Percentiles rank a stretch among this genome's conserved stretches.
phyloP scores from a whole-genome alignment of 192 early-diverging fungal genomes.

The Dimargaris cristalligena region DNA sequence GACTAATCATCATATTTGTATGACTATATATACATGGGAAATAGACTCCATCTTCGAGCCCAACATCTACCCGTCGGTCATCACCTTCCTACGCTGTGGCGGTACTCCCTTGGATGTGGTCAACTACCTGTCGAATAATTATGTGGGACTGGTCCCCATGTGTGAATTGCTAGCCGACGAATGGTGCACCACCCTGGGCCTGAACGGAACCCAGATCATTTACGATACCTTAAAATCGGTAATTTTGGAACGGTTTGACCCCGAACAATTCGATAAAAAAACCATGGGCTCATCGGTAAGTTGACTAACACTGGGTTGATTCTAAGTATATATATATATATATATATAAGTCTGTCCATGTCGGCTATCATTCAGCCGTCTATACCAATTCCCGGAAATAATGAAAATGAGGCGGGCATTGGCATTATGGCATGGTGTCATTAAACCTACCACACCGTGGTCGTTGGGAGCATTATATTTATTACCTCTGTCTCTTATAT shows the following conservation, averaged over 20 bases:
- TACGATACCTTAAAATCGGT: conserved; percentile 31
- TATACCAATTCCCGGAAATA: too few species aligned
- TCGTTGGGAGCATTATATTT: too few species aligned
- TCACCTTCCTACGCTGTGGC: conserved; percentile 22
- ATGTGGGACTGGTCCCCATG: conserved; percentile 33
- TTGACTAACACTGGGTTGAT: too few species aligned
- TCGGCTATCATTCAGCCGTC: too few species aligned
- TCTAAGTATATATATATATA: too few species aligned
- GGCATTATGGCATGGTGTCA: too few species aligned
- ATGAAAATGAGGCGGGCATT: too few species aligned
- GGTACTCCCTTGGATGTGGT: conserved; percentile 34
- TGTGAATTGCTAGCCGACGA: conserved; percentile 28
- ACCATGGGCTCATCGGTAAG: too few species aligned
- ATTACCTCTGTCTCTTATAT: too few species aligned
- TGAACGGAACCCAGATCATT: conserved; percentile 1
- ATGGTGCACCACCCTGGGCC: conserved; percentile 12
- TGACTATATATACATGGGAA: neutral
- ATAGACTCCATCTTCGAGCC: conserved; percentile 19
- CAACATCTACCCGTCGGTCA: conserved; percentile 20
- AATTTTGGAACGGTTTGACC: conserved; percentile 44
- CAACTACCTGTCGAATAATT: conserved; percentile 28
- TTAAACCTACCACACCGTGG: too few species aligned
- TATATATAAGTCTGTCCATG: too few species aligned
- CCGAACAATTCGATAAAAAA: conserved; percentile 31
- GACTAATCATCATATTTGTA: too few species aligned